Percentiles rank a stretch among this genome's conserved stretches.
Evolutionary conservation across 441 rosid genomes (phyloP).

Genomic region (Gossypium schwendimanii): DNA sequence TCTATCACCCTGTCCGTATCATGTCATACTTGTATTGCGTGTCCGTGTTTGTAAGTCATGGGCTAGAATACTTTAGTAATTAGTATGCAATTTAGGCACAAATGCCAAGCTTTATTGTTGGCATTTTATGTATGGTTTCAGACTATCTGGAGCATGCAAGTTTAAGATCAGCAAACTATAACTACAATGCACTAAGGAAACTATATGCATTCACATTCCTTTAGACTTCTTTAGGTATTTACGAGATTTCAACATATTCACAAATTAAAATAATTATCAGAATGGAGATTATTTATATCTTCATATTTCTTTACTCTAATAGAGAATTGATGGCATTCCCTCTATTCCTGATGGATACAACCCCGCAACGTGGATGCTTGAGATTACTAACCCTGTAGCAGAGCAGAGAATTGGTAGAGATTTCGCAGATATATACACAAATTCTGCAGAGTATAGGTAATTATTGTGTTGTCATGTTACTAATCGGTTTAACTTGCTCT

Average conservation of each 20-base stretch:
- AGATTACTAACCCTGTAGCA: constrained; percentile 49
- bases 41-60: no score
- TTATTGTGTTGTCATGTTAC: not conserved
- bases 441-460: constrained; percentile 52
- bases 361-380: constrained; percentile 86
- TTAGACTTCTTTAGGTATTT: constrained; percentile 30
- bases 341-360: constrained; percentile 50
- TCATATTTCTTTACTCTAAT: not conserved
- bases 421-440: constrained; percentile 46
- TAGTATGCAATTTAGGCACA: no score
- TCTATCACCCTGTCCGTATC: constrained; percentile 29
- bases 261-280: not conserved
- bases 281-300: not conserved
- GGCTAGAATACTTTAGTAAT: no score
- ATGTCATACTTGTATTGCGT: no score
- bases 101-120: no score
- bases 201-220: not conserved
- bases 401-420: constrained; percentile 44
- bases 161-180: not conserved
- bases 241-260: not conserved
- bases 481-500: not conserved
- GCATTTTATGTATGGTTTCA: no score
- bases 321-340: constrained; percentile 50
- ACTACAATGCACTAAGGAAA: not conserved
- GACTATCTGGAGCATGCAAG: not conserved